Conservation (phyloP, 2,329 filamentous ascomycete species). For the Lecanoromycetidae sp. region DNA sequence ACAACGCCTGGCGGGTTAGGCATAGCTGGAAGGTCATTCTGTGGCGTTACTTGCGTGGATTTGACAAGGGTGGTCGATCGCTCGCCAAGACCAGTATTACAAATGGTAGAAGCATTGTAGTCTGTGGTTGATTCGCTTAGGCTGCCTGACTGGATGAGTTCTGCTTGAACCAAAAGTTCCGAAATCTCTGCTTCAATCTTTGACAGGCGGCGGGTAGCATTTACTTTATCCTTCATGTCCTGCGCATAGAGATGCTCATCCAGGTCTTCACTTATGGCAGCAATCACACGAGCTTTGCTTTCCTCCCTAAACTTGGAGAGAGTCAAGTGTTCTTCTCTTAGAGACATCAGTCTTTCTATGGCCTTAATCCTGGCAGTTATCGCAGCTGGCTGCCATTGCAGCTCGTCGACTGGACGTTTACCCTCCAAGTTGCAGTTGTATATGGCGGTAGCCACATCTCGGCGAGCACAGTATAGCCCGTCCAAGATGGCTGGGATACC, state of each 20-base stretch:
- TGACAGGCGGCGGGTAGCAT: constrained; percentile 25
- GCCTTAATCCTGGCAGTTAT: constrained; percentile 29
- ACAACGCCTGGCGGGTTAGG: not conserved
- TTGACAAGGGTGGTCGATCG: constrained; percentile 14
- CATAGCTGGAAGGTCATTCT: too few relatives aligned
- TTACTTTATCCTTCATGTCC: constrained; percentile 27
- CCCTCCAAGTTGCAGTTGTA: constrained; percentile 30
- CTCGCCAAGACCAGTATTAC: not conserved
- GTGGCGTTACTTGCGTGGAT: constrained; percentile 16
- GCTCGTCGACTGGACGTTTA: constrained; percentile 22
- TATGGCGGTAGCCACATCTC: constrained; percentile 28
- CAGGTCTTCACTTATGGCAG: constrained; percentile 26
- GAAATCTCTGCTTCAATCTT: constrained; percentile 26
- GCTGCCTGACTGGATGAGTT: constrained; percentile 7
- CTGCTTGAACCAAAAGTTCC: constrained; percentile 24
- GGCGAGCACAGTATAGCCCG: constrained; percentile 24
- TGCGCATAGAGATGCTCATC: constrained; percentile 24
- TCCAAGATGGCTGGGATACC: constrained; percentile 23
- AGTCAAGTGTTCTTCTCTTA: constrained; percentile 22
- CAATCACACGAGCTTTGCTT: constrained; percentile 28
- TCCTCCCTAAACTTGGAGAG: constrained; percentile 25
- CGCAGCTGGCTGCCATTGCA: constrained; percentile 27
- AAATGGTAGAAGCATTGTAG: too few relatives aligned
- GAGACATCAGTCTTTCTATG: constrained; percentile 25
- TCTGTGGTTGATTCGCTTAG: not conserved